These are phyloP conservation scores for Chlorella variabilis DNA, from an alignment of 163 green algal genomes.

Conservation along the genomic window DNA sequence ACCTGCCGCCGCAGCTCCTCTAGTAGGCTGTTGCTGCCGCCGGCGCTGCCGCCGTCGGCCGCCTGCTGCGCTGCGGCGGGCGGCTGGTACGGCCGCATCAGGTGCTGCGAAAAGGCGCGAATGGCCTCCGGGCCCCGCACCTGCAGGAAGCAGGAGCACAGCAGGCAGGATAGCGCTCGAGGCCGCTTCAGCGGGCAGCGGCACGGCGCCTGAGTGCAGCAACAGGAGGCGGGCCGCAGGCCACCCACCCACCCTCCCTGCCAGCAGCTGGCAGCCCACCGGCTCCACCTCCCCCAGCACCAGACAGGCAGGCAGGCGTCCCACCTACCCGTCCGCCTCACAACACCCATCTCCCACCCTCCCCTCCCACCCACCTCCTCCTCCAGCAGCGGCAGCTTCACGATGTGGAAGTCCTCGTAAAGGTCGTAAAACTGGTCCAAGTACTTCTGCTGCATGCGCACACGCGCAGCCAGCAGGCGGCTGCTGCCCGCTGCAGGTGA, in stretches of 20 bases:
- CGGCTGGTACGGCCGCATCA: constrained; percentile 62
- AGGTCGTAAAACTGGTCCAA: constrained; percentile 95
- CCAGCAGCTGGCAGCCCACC: no score
- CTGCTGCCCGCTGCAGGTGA: constrained; percentile 56
- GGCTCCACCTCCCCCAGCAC: no score
- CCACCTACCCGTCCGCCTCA: not conserved
- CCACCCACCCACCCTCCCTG: no score
- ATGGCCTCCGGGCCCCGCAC: constrained; percentile 78
- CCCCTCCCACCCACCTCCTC: constrained; percentile 79
- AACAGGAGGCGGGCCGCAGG: no score
- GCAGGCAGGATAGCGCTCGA: not conserved
- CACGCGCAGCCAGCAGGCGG: constrained; percentile 81
- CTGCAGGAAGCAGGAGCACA: constrained; percentile 23
- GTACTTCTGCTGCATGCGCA: constrained; percentile 96
- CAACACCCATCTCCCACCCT: not conserved
- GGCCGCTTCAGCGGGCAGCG: no score
- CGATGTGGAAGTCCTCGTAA: constrained; percentile 98
- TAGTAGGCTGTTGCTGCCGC: constrained; percentile 31
- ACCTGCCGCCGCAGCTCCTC: constrained; percentile 29
- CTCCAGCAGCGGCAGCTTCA: constrained; percentile 90
- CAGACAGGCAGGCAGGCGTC: no score
- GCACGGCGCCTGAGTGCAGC: no score
- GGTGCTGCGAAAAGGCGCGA: constrained; percentile 70
- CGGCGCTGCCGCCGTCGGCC: not conserved
- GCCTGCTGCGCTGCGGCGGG: constrained; percentile 36